Evolutionary conservation across 257 asterid genomes (phyloP).

Genomic region (Jacaranda copaia): DNA sequence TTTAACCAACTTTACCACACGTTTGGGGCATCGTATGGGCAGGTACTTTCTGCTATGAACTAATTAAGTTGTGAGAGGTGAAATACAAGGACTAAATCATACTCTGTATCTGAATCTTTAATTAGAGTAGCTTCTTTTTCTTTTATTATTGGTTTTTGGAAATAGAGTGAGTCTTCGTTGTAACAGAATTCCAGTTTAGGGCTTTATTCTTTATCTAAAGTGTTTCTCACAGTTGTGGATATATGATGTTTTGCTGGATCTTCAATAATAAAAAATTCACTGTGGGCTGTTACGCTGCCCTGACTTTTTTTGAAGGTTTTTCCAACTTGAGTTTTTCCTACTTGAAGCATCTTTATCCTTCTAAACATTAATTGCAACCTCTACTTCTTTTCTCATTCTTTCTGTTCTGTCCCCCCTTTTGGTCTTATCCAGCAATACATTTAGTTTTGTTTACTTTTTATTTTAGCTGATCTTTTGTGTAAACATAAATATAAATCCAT

Average conservation of each 20-base stretch:
- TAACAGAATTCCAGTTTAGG: background rate
- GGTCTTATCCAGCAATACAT: background rate
- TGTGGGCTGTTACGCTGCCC: background rate
- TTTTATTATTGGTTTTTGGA: background rate
- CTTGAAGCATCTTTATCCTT: no score
- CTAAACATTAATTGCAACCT: no score
- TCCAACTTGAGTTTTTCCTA: no score
- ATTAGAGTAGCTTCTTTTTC: constrained; percentile 2
- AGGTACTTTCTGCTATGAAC: constrained; percentile 54
- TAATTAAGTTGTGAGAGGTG: constrained; percentile 3
- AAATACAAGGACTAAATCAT: background rate
- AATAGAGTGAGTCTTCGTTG: background rate
- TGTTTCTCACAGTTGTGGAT: background rate
- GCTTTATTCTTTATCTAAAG: background rate
- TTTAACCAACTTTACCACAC: constrained; percentile 86
- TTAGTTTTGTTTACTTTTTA: background rate
- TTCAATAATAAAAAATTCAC: background rate
- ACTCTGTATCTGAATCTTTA: background rate
- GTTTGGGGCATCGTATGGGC: constrained; percentile 95
- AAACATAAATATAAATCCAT: background rate
- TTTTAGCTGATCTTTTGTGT: background rate
- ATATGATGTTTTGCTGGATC: background rate
- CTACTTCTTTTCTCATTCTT: background rate
- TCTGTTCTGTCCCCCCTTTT: no score
- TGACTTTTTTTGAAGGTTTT: background rate